Evolutionary conservation across 495 filamentous ascomycete species (phyloP).

Genomic region (Penicillium arizonense): DNA sequence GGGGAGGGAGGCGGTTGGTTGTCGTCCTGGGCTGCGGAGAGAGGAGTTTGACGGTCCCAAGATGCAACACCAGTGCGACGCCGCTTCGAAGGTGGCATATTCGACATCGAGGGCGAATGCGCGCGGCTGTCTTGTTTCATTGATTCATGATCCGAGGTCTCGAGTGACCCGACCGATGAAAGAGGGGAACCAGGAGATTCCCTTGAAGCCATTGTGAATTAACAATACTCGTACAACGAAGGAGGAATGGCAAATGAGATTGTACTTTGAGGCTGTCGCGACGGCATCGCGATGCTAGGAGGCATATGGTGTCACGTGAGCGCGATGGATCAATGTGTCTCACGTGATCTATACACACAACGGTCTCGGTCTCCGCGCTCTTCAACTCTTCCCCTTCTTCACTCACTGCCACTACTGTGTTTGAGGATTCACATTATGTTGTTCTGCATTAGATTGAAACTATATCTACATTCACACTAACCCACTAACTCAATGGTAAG

Average conservation of each 20-base stretch:
- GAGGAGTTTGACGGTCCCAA: constrained; percentile 50
- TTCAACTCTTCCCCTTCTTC: neutral
- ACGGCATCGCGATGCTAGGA: constrained; percentile 5
- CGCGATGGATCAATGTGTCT: no score
- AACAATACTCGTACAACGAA: neutral
- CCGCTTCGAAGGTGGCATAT: constrained; percentile 52
- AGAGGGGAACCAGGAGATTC: constrained; percentile 51
- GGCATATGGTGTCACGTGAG: neutral
- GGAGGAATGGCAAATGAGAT: neutral
- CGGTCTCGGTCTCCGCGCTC: neutral
- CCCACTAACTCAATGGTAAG: constrained; percentile 6
- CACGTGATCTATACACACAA: no score
- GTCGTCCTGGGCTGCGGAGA: constrained; percentile 42
- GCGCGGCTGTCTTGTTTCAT: constrained; percentile 40
- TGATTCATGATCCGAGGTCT: constrained; percentile 49
- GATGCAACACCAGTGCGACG: constrained; percentile 48
- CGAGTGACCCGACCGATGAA: constrained; percentile 50
- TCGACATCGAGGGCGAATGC: constrained; percentile 40
- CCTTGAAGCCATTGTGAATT: constrained; percentile 35
- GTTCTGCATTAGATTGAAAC: neutral
- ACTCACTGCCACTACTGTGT: neutral
- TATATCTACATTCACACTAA: neutral
- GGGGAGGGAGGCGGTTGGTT: constrained; percentile 41
- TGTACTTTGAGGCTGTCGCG: neutral
- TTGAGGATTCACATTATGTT: neutral